Percentiles rank a stretch among this genome's conserved stretches.
phyloP scores from a whole-genome alignment of 2,329 filamentous ascomycete genomes.

The Graphium sp. region DNA sequence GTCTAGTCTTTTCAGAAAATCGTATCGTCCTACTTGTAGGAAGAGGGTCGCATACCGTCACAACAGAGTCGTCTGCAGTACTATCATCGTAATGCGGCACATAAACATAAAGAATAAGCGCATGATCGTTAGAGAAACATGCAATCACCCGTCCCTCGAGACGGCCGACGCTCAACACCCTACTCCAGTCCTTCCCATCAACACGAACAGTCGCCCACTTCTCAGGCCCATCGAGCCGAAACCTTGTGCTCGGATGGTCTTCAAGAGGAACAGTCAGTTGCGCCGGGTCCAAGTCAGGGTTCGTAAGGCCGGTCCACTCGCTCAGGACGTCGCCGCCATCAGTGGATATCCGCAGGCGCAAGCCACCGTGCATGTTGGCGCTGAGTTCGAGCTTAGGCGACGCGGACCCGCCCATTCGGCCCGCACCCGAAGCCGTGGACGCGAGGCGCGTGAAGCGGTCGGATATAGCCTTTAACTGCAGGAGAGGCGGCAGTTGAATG shows the following conservation, averaged over 20 bases:
- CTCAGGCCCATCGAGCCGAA: constrained; percentile 60
- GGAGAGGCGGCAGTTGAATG: constrained; percentile 72
- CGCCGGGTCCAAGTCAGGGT: constrained; percentile 70
- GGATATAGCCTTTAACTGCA: constrained; percentile 84
- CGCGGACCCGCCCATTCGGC: constrained; percentile 3
- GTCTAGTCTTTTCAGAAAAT: not conserved
- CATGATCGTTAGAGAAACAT: constrained; percentile 69
- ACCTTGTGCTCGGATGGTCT: constrained; percentile 67
- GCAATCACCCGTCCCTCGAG: constrained; percentile 85
- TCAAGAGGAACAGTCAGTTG: constrained; percentile 56
- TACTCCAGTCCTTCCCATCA: constrained; percentile 87
- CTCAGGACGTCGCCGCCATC: constrained; percentile 75
- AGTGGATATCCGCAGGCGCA: constrained; percentile 65
- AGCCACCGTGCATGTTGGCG: constrained; percentile 85
- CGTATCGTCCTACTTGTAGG: not conserved
- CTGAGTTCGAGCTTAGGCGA: constrained; percentile 65
- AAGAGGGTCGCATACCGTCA: constrained; percentile 43
- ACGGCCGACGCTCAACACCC: constrained; percentile 80
- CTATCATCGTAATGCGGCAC: constrained; percentile 54
- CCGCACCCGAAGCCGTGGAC: constrained; percentile 18
- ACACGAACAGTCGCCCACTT: constrained; percentile 82
- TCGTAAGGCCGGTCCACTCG: constrained; percentile 70
- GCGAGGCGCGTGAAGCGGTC: constrained; percentile 89
- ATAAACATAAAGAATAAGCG: constrained; percentile 71
- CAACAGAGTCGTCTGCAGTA: constrained; percentile 49